Evolutionary conservation across 139 green algal species (phyloP).

Genomic region (Ostreobium quekettii): DNA sequence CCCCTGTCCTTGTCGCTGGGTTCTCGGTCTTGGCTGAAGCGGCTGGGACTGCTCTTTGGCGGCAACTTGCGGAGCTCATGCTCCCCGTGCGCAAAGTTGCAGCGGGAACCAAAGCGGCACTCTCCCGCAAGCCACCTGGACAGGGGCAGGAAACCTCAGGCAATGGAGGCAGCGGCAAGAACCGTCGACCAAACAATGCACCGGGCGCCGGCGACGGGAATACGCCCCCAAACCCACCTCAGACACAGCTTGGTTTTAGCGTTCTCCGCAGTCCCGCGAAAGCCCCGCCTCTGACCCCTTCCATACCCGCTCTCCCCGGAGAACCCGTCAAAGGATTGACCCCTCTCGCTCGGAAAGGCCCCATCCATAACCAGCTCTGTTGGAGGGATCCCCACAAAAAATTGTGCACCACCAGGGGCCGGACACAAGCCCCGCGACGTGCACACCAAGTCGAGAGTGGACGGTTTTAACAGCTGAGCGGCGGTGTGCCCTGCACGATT

Average conservation of each 20-base stretch:
- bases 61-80: slow-evolving; percentile 68
- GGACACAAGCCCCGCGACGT: too few relatives aligned
- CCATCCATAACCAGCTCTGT: too few relatives aligned
- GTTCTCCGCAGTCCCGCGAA: slow-evolving; percentile 73
- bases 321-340: slow-evolving; percentile 21
- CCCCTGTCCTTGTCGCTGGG: background rate
- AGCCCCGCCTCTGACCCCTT: slow-evolving; percentile 35
- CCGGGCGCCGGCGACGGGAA: too few relatives aligned
- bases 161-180: background rate
- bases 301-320: slow-evolving; percentile 13
- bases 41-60: slow-evolving; percentile 16
- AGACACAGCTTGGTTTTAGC: slow-evolving; percentile 79
- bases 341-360: slow-evolving; percentile 23
- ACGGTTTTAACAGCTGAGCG: too few relatives aligned
- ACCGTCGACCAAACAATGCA: too few relatives aligned
- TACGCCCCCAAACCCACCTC: too few relatives aligned
- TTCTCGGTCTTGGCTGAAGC: slow-evolving; percentile 13
- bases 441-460: too few relatives aligned
- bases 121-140: slow-evolving; percentile 71
- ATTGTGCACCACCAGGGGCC: too few relatives aligned
- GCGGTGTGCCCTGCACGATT: too few relatives aligned
- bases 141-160: background rate
- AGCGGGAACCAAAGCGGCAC: slow-evolving; percentile 84
- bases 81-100: slow-evolving; percentile 93
- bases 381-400: too few relatives aligned